Percentiles rank a stretch among this genome's conserved stretches.
Evolutionary conservation across 805 yeast species (phyloP).

Genomic region (Metschnikowia vanudenii): DNA sequence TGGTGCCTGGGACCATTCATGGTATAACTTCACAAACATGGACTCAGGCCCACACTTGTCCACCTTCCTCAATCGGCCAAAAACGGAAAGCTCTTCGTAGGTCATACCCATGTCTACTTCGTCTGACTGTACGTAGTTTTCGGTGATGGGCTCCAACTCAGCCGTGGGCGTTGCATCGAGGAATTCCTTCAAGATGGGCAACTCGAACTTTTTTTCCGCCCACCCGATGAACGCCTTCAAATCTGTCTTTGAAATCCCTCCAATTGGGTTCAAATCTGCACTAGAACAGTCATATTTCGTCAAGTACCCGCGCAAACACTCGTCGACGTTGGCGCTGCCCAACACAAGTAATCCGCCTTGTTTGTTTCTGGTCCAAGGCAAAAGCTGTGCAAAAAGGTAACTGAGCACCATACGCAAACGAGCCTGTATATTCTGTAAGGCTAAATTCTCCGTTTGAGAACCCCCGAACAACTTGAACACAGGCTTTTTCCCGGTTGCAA

Average conservation of each 20-base stretch:
- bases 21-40: constrained; percentile 85
- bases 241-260: constrained; percentile 97
- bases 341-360: constrained; percentile 80
- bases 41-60: constrained; percentile 96
- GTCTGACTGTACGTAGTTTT: constrained; percentile 89
- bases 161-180: constrained; percentile 96
- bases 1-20: constrained; percentile 82
- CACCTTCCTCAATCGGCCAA: constrained; percentile 88
- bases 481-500: constrained; percentile 88
- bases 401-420: constrained; percentile 92
- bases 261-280: constrained; percentile 97
- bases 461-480: constrained; percentile 93
- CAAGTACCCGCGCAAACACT: constrained; percentile 89
- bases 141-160: constrained; percentile 94
- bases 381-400: constrained; percentile 86
- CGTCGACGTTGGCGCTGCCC: constrained; percentile 97
- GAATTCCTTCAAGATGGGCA: constrained; percentile 78
- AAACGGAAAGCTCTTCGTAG: constrained; percentile 85
- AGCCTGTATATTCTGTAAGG: constrained; percentile 95
- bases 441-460: constrained; percentile 83
- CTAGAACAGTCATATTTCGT: constrained; percentile 97
- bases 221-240: constrained; percentile 81
- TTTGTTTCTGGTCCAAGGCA: constrained; percentile 89
- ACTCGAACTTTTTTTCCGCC: constrained; percentile 63
- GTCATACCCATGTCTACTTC: constrained; percentile 99